Conservation (phyloP, 2,329 filamentous ascomycete species). For the Sphaerostilbella broomeana region DNA sequence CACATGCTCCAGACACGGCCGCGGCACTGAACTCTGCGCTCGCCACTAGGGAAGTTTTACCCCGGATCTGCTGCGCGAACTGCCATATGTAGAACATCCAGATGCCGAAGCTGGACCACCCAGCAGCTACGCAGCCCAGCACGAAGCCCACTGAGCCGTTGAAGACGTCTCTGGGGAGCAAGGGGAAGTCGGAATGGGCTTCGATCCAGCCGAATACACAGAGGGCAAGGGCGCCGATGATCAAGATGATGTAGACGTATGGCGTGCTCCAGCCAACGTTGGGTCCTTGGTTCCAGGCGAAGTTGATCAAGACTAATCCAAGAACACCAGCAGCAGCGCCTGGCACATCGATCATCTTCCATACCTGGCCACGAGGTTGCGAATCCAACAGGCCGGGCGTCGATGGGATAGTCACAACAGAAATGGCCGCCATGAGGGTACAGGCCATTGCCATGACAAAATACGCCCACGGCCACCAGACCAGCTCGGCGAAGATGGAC, state of each 20-base stretch:
- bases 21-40: constrained; percentile 29
- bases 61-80: constrained; percentile 35
- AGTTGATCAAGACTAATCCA: constrained; percentile 51
- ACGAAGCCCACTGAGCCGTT: constrained; percentile 33
- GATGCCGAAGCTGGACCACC: constrained; percentile 45
- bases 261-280: constrained; percentile 47
- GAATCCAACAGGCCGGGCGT: constrained; percentile 8
- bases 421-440: constrained; percentile 21
- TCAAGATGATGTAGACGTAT: constrained; percentile 47
- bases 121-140: constrained; percentile 41
- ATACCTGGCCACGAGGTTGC: constrained; percentile 5
- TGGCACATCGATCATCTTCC: constrained; percentile 27
- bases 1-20: constrained; percentile 34
- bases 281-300: constrained; percentile 57
- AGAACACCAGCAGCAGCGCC: constrained; percentile 38
- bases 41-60: constrained; percentile 32
- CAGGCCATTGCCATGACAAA: constrained; percentile 30
- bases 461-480: constrained; percentile 39
- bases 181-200: constrained; percentile 4
- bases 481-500: constrained; percentile 15
- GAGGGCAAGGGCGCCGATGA: constrained; percentile 47
- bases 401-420: constrained; percentile 24
- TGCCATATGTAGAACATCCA: constrained; percentile 41
- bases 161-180: constrained; percentile 6
- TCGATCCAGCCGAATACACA: constrained; percentile 49